Percentiles rank a stretch among this genome's conserved stretches.
Evolutionary conservation across 2,329 filamentous ascomycete species (phyloP).

Genomic region (Epichloe gansuensis): DNA sequence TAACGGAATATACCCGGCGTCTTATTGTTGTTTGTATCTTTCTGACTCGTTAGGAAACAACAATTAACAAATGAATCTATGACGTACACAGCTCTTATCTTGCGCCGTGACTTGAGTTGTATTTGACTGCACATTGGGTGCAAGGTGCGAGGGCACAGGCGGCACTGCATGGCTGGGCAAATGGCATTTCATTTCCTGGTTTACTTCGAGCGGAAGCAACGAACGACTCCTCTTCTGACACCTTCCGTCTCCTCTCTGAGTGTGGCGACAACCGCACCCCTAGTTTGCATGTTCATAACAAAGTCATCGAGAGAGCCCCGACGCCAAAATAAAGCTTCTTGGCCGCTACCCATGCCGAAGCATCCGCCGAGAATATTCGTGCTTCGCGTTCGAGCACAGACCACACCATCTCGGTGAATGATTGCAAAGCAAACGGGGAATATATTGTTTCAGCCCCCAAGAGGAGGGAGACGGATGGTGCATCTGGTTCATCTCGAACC

Average conservation of each 20-base stretch:
- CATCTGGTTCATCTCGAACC: not conserved
- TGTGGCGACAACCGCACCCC: conserved; percentile 36
- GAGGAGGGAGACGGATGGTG: conserved; percentile 33
- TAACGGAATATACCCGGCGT: not conserved
- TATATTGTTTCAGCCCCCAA: conserved; percentile 78
- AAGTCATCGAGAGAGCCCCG: conserved; percentile 74
- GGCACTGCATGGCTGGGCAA: too few relatives aligned
- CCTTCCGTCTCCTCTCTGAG: conserved; percentile 48
- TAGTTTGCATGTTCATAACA: conserved; percentile 35
- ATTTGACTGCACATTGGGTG: not conserved
- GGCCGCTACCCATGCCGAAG: conserved; percentile 57
- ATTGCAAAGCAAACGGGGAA: conserved; percentile 55
- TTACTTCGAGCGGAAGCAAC: conserved; percentile 7
- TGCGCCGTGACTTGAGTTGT: too few relatives aligned
- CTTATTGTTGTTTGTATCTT: not conserved
- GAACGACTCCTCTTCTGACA: conserved; percentile 49
- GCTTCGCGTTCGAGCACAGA: conserved; percentile 40
- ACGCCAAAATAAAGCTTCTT: conserved; percentile 80
- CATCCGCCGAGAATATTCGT: conserved; percentile 23
- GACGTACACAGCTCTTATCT: not conserved
- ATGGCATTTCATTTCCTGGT: not conserved
- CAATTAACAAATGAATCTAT: not conserved
- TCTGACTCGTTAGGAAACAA: not conserved
- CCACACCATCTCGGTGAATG: conserved; percentile 57
- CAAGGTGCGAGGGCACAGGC: not conserved